phyloP scores from a whole-genome alignment of 176 grass and related monocot genomes.

The Juncus inflexus region DNA sequence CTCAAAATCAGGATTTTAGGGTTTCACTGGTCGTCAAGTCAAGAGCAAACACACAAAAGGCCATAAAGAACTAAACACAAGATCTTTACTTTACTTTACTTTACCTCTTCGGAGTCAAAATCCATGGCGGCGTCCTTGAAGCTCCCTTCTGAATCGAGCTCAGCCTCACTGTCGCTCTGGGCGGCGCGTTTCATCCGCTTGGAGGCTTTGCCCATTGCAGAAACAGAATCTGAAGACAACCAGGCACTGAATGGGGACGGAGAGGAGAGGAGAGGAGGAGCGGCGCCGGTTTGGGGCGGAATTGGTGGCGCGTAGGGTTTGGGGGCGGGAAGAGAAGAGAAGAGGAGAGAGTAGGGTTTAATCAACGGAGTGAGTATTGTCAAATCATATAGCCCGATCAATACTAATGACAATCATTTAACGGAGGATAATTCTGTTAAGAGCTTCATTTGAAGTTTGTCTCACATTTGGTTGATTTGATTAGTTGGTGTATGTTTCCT shows the following conservation, averaged over 20 bases:
- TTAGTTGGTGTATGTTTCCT: too few relatives aligned
- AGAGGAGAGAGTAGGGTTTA: not conserved
- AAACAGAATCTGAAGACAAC: not conserved
- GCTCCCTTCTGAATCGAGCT: constrained; percentile 1
- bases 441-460: too few relatives aligned
- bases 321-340: too few relatives aligned
- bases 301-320: too few relatives aligned
- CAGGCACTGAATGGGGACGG: not conserved
- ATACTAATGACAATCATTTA: too few relatives aligned
- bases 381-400: too few relatives aligned
- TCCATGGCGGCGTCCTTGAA: constrained; percentile 18
- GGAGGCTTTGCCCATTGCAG: constrained; percentile 21
- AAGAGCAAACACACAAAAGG: not conserved
- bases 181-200: constrained; percentile 27
- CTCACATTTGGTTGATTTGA: too few relatives aligned
- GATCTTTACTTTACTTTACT: not conserved
- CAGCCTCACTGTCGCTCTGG: constrained; percentile 7
- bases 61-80: not conserved
- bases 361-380: too few relatives aligned
- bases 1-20: too few relatives aligned
- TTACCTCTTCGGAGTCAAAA: constrained; percentile 22
- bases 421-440: too few relatives aligned
- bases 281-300: not conserved
- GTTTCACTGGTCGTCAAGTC: not conserved
- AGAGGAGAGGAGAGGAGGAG: not conserved